Conservation (phyloP, 306 rosid species). For the Cucurbita argyrosperma region DNA sequence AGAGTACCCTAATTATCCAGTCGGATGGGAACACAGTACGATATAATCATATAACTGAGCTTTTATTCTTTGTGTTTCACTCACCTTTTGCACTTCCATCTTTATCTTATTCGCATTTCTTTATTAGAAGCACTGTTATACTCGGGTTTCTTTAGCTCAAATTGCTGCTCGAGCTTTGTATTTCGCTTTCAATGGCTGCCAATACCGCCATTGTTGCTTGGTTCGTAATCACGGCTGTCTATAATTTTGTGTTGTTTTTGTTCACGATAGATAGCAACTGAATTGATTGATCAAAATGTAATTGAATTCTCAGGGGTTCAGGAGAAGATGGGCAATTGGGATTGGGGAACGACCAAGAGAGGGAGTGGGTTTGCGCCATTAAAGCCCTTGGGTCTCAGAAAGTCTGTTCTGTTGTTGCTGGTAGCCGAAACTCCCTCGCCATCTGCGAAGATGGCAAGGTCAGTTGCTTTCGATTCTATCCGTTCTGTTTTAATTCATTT, state of each 20-base stretch:
- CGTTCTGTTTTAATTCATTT: neutral
- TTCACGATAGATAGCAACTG: neutral
- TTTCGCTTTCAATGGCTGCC: slow-evolving; percentile 20
- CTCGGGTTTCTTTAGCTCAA: neutral
- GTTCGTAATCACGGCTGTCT: neutral
- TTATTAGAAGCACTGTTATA: neutral
- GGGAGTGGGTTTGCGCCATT: slow-evolving; percentile 45
- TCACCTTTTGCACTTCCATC: neutral
- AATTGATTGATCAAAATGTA: neutral
- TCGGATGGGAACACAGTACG: neutral
- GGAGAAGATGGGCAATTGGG: slow-evolving; percentile 98
- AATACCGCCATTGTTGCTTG: slow-evolving; percentile 22
- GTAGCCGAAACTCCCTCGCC: slow-evolving; percentile 93
- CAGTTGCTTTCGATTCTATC: neutral
- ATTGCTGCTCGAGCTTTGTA: neutral
- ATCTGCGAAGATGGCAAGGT: slow-evolving; percentile 81
- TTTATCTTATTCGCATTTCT: neutral
- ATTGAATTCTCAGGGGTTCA: slow-evolving; percentile 52
- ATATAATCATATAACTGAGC: neutral
- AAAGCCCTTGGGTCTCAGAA: slow-evolving; percentile 32
- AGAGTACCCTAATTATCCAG: neutral
- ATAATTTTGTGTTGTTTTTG: neutral
- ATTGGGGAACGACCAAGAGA: slow-evolving; percentile 66
- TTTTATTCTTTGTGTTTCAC: neutral
- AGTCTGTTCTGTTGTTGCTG: slow-evolving; percentile 75